These are phyloP conservation scores for Collybia sordida DNA, from an alignment of 768 basidiomycete species.

Conservation along the genomic window DNA sequence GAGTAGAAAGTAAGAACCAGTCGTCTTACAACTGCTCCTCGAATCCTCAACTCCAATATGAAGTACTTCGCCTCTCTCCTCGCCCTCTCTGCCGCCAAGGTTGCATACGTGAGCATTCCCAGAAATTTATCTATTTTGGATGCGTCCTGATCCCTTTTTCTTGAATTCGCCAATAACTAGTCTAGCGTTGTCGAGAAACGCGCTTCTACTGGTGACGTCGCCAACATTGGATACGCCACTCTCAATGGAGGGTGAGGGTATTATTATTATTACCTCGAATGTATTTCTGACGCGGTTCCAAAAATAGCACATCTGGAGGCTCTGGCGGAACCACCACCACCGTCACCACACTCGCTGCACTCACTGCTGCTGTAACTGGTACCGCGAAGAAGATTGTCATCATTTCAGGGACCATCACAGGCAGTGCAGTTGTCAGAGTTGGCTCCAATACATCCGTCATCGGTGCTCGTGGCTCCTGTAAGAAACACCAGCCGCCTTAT, in stretches of 20 bases:
- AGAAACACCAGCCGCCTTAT: conserved; percentile 5
- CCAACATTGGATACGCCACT: conserved; percentile 35
- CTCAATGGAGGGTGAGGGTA: conserved; percentile 25
- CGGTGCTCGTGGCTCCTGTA: conserved; percentile 38
- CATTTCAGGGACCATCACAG: conserved; percentile 44
- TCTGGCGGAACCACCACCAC: conserved; percentile 39
- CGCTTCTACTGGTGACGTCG: conserved; percentile 30
- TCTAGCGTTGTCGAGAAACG: conserved; percentile 15
- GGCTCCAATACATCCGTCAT: conserved; percentile 45
- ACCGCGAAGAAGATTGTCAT: conserved; percentile 41
- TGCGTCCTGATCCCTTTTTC: not conserved
- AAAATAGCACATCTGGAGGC: conserved; percentile 38
- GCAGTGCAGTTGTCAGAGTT: conserved; percentile 37
- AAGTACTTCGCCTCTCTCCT: conserved; percentile 32
- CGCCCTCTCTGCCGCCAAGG: conserved; percentile 28
- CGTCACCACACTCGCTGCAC: conserved; percentile 36
- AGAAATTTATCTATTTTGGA: not conserved
- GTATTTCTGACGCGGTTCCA: too few species aligned
- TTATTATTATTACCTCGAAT: not conserved
- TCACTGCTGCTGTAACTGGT: conserved; percentile 37
- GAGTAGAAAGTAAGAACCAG: too few species aligned
- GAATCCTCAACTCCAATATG: conserved; percentile 16
- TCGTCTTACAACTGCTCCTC: too few species aligned
- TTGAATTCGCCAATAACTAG: not conserved
- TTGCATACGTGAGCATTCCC: conserved; percentile 21